Evolutionary conservation across 345 rosid species (phyloP).

Genomic region (Viola odorata): DNA sequence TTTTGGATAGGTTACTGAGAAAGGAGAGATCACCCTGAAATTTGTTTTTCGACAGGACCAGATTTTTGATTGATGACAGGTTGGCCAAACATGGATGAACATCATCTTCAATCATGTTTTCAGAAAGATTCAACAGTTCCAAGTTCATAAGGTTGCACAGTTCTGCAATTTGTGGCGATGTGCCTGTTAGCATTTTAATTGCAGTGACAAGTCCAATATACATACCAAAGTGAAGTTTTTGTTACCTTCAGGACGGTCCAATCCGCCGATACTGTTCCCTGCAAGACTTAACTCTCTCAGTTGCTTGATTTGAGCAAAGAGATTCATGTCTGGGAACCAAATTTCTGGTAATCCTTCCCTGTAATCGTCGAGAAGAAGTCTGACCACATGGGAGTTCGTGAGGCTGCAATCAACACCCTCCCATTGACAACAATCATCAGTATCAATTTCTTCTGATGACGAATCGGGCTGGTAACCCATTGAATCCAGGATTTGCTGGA

Average conservation of each 20-base stretch:
- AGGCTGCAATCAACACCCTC: constrained; percentile 11
- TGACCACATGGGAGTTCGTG: constrained; percentile 14
- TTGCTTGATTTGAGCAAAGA: constrained; percentile 14
- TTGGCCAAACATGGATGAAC: constrained; percentile 12
- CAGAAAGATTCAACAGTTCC: constrained; percentile 10
- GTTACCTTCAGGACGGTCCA: constrained; percentile 13
- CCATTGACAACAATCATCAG: constrained; percentile 17
- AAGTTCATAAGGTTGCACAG: constrained; percentile 10
- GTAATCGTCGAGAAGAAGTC: constrained; percentile 5
- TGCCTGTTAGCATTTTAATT: not conserved
- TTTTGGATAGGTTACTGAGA: constrained; percentile 11
- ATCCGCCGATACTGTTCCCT: constrained; percentile 14
- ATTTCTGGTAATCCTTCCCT: constrained; percentile 1
- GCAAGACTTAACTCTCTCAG: constrained; percentile 8
- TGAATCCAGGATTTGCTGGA: constrained; percentile 11
- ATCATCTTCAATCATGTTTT: constrained; percentile 7
- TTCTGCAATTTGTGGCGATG: constrained; percentile 4
- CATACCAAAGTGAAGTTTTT: not conserved
- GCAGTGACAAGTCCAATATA: too few species aligned
- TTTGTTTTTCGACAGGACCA: constrained; percentile 8
- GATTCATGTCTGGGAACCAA: constrained; percentile 16
- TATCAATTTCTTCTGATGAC: too few species aligned
- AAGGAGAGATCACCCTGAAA: constrained; percentile 12
- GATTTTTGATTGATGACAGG: constrained; percentile 7
- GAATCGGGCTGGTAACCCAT: not conserved